Percentiles rank a stretch among this genome's conserved stretches.
phyloP scores from a whole-genome alignment of 2,329 filamentous ascomycete species.

The Ophiostoma himal-ulmi region DNA sequence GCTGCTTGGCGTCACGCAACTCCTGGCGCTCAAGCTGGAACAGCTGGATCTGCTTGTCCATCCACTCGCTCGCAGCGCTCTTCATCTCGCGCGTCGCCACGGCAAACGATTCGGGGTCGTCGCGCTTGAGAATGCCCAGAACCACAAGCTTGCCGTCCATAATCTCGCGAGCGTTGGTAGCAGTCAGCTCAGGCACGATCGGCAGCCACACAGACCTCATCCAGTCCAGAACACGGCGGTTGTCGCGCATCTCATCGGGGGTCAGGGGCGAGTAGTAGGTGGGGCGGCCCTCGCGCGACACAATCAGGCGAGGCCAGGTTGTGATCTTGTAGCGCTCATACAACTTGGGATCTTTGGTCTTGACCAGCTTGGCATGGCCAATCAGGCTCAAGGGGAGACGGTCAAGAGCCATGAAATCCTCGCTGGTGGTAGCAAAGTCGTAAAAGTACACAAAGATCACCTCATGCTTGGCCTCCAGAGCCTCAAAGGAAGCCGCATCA shows the following conservation, averaged over 20 bases:
- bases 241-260: slow-evolving; percentile 88
- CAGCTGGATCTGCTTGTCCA: slow-evolving; percentile 87
- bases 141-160: slow-evolving; percentile 96
- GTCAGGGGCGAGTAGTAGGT: slow-evolving; percentile 85
- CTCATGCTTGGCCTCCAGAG: slow-evolving; percentile 85
- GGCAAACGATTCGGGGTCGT: slow-evolving; percentile 71
- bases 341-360: slow-evolving; percentile 72
- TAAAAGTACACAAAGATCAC: slow-evolving; percentile 98
- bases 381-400: slow-evolving; percentile 81
- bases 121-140: slow-evolving; percentile 76
- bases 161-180: slow-evolving; percentile 84
- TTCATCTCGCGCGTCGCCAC: slow-evolving; percentile 84
- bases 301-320: slow-evolving; percentile 90
- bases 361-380: slow-evolving; percentile 86
- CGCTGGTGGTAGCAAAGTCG: slow-evolving; percentile 84
- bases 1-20: slow-evolving; percentile 86
- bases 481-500: slow-evolving; percentile 66
- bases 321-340: slow-evolving; percentile 86
- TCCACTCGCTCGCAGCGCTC: slow-evolving; percentile 93
- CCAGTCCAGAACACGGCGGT: slow-evolving; percentile 73
- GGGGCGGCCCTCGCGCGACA: slow-evolving; percentile 80
- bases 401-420: slow-evolving; percentile 87
- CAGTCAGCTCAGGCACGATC: slow-evolving; percentile 88
- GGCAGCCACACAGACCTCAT: slow-evolving; percentile 96
- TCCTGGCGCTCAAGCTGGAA: slow-evolving; percentile 93